A percentile compares a stretch with the other conserved stretches of the same genome.
Conservation (phyloP, 1,284 basidiomycete species). For the Microbotryum lychnidis-dioicae region DNA sequence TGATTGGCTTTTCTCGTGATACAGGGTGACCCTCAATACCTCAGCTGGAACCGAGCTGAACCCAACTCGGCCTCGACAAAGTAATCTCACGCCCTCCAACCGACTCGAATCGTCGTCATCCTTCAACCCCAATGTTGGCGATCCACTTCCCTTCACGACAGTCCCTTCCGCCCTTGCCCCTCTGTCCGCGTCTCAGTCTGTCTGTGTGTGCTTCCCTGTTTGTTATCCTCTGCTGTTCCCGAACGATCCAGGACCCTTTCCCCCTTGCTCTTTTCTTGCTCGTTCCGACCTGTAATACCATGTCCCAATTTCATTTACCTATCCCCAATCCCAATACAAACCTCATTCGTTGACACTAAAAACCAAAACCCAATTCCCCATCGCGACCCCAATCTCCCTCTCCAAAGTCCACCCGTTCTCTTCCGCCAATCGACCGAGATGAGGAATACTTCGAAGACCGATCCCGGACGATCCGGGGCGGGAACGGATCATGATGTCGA, state of each 20-base stretch:
- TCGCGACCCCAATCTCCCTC: constrained; percentile 7
- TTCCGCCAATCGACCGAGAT: not conserved
- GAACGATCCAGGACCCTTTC: no score
- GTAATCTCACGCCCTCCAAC: not conserved
- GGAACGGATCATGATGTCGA: constrained; percentile 13
- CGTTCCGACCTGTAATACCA: no score
- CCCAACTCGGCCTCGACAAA: not conserved
- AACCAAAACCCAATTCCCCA: constrained; percentile 18
- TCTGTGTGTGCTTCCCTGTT: no score
- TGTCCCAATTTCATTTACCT: no score
- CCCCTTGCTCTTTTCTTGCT: no score
- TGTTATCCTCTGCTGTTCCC: no score
- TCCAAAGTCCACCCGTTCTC: constrained; percentile 7
- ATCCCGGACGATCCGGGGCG: constrained; percentile 11
- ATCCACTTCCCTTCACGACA: no score
- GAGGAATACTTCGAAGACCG: constrained; percentile 15
- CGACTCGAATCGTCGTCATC: not conserved
- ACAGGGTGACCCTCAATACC: constrained; percentile 4
- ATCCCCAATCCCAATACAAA: no score
- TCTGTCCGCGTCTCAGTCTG: no score
- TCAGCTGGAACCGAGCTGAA: not conserved
- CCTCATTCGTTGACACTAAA: not conserved
- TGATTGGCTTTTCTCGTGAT: not conserved
- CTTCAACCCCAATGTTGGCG: no score
- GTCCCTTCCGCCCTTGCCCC: no score